phyloP scores from a whole-genome alignment of 2,329 filamentous ascomycete species.

The Neonectria hederae region DNA sequence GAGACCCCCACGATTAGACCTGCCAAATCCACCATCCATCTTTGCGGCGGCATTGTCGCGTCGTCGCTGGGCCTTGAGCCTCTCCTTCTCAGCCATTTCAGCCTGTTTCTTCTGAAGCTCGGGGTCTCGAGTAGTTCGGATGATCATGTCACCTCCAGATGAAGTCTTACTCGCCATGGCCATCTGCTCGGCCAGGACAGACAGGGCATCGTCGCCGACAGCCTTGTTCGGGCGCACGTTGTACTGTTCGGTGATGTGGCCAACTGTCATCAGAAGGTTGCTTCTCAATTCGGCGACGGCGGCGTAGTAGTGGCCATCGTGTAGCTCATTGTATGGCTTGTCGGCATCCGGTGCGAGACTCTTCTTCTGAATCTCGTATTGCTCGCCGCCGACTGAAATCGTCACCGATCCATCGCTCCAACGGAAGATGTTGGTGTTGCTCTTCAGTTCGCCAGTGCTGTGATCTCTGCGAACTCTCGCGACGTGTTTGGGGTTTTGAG shows the following conservation, averaged over 20 bases:
- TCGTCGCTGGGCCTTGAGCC: slow-evolving; percentile 70
- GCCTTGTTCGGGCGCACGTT: slow-evolving; percentile 73
- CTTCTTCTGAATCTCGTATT: slow-evolving; percentile 79
- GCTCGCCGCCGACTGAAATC: slow-evolving; percentile 76
- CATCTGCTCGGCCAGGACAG: slow-evolving; percentile 73
- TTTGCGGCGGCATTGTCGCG: slow-evolving; percentile 74
- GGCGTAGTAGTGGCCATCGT: slow-evolving; percentile 81
- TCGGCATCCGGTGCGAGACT: slow-evolving; percentile 69
- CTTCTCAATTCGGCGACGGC: slow-evolving; percentile 75
- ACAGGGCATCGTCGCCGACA: slow-evolving; percentile 76
- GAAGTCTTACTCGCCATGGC: slow-evolving; percentile 68
- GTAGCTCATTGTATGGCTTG: slow-evolving; percentile 70
- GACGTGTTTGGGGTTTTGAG: slow-evolving; percentile 69
- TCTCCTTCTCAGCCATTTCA: slow-evolving; percentile 78
- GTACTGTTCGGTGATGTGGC: slow-evolving; percentile 79
- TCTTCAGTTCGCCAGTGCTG: slow-evolving; percentile 72
- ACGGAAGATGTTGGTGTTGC: slow-evolving; percentile 77
- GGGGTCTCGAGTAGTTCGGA: slow-evolving; percentile 76
- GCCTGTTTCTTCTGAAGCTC: slow-evolving; percentile 79
- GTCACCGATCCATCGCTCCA: slow-evolving; percentile 86
- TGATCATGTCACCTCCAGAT: slow-evolving; percentile 70
- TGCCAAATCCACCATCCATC: slow-evolving; percentile 65
- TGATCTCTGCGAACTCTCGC: slow-evolving; percentile 76
- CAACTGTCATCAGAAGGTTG: slow-evolving; percentile 75
- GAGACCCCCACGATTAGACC: slow-evolving; percentile 65